Percentiles rank a stretch among this genome's conserved stretches.
These are phyloP conservation scores for Euphorbia schlechtendalii DNA, from an alignment of 441 rosid species.

Conservation along the genomic window DNA sequence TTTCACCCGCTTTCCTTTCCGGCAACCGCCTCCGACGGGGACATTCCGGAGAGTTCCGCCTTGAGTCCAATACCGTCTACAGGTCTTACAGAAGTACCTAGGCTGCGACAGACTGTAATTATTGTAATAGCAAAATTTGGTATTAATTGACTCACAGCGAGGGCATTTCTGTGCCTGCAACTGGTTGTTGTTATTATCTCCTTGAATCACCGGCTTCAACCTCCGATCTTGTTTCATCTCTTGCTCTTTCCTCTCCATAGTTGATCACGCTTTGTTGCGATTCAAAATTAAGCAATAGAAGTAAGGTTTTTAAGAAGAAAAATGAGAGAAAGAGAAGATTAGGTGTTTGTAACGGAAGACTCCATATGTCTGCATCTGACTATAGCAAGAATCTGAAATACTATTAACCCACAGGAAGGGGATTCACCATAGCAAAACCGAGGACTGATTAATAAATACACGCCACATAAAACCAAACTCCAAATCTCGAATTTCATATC, in stretches of 20 bases:
- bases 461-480: neutral
- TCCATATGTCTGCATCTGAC: too few species aligned
- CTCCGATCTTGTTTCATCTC: neutral
- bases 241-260: neutral
- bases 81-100: slow-evolving; percentile 69
- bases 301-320: neutral
- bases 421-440: neutral
- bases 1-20: slow-evolving; percentile 47
- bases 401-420: too few species aligned
- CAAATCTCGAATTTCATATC: neutral
- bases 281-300: too few species aligned
- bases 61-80: slow-evolving; percentile 83
- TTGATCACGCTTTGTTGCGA: too few species aligned
- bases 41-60: slow-evolving; percentile 71
- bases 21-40: slow-evolving; percentile 64
- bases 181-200: neutral
- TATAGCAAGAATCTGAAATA: too few species aligned
- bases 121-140: slow-evolving; percentile 80
- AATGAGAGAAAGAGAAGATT: neutral
- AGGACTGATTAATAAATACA: neutral
- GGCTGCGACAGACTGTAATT: slow-evolving; percentile 74
- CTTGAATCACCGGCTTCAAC: neutral
- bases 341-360: too few species aligned
- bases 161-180: slow-evolving; percentile 63
- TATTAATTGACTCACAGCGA: slow-evolving; percentile 56